Evolutionary conservation across 1,139 yeast species (phyloP).

Genomic region (Suhomyces taliae): DNA sequence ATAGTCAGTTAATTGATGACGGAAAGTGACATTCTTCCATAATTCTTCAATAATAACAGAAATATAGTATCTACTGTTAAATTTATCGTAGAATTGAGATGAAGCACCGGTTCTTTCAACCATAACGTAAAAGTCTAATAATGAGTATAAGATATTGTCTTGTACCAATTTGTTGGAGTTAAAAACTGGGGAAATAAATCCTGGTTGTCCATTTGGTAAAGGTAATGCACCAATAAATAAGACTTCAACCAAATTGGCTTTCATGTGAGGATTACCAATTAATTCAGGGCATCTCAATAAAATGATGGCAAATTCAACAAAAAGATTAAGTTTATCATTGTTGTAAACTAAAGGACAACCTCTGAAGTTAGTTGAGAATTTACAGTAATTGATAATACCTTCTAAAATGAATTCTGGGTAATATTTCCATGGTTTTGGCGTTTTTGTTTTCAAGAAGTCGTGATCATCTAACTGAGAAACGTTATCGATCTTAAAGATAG

Average conservation of each 20-base stretch:
- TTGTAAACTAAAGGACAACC: slow-evolving; percentile 61
- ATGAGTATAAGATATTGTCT: slow-evolving; percentile 72
- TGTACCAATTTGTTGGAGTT: slow-evolving; percentile 61
- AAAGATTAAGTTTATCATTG: slow-evolving; percentile 49
- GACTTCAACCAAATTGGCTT: slow-evolving; percentile 78
- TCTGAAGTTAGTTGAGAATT: slow-evolving; percentile 59
- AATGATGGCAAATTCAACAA: slow-evolving; percentile 71
- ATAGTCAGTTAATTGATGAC: slow-evolving; percentile 66
- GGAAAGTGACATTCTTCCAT: slow-evolving; percentile 74
- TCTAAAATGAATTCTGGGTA: slow-evolving; percentile 87
- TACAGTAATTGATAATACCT: slow-evolving; percentile 75
- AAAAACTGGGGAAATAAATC: slow-evolving; percentile 69
- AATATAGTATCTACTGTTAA: slow-evolving; percentile 84
- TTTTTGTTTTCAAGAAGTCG: slow-evolving; percentile 60
- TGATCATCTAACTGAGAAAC: slow-evolving; percentile 62
- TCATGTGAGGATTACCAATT: slow-evolving; percentile 90
- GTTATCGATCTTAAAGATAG: slow-evolving; percentile 56
- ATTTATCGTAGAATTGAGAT: slow-evolving; percentile 93
- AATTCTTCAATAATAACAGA: slow-evolving; percentile 79
- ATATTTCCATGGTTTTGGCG: slow-evolving; percentile 78
- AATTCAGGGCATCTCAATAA: slow-evolving; percentile 83
- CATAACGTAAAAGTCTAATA: slow-evolving; percentile 88
- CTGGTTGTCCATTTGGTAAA: slow-evolving; percentile 56
- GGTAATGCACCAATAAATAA: slow-evolving; percentile 75
- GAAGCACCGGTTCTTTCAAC: slow-evolving; percentile 96